Conservation (phyloP, 2,329 filamentous ascomycete species). For the Ilyonectria sp. region DNA sequence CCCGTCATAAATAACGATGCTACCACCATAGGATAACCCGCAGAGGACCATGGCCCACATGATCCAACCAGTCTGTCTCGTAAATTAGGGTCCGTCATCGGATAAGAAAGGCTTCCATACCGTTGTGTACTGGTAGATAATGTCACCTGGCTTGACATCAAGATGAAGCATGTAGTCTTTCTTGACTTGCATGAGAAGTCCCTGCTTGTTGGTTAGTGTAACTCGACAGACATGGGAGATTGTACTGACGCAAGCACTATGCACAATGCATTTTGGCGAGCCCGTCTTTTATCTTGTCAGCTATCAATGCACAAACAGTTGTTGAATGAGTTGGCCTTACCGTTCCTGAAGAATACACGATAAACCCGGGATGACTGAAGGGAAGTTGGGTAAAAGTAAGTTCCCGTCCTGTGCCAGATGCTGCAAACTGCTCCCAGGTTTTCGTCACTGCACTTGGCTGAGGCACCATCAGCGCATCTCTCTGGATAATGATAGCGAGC, state of each 20-base stretch:
- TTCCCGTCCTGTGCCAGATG: neutral
- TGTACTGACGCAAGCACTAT: slow-evolving; percentile 12
- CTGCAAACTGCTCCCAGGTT: slow-evolving; percentile 1
- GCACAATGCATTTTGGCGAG: slow-evolving; percentile 20
- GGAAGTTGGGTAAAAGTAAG: slow-evolving; percentile 14
- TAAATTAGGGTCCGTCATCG: too few species aligned
- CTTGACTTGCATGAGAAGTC: slow-evolving; percentile 20
- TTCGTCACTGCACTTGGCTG: neutral
- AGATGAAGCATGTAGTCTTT: slow-evolving; percentile 23
- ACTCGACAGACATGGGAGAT: too few species aligned
- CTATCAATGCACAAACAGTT: too few species aligned
- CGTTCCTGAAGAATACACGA: slow-evolving; percentile 23
- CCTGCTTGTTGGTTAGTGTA: neutral
- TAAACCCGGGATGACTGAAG: slow-evolving; percentile 17
- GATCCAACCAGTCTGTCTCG: slow-evolving; percentile 16
- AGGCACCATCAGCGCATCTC: too few species aligned
- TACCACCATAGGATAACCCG: too few species aligned
- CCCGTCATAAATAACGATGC: too few species aligned
- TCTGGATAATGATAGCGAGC: too few species aligned
- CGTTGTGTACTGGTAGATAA: slow-evolving; percentile 25
- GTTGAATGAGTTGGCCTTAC: neutral
- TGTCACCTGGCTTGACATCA: slow-evolving; percentile 4
- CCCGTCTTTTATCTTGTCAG: slow-evolving; percentile 3
- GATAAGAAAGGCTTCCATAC: neutral
- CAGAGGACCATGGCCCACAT: slow-evolving; percentile 25